Evolutionary conservation across 2,329 filamentous ascomycete genomes (phyloP).

Genomic region (Botrytis cinerea): DNA sequence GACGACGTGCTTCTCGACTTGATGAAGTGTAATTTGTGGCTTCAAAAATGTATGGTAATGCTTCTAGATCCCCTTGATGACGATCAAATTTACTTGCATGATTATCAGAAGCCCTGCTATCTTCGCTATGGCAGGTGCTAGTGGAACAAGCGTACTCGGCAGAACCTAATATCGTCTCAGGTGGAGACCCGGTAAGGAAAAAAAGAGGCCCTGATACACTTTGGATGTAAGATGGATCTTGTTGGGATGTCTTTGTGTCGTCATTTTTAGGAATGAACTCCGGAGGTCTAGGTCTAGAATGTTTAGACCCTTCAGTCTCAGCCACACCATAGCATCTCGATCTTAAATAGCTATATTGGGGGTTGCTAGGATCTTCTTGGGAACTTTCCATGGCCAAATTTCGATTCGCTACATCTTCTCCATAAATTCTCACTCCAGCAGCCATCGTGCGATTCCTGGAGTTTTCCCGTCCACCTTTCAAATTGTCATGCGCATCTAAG

Average conservation of each 20-base stretch:
- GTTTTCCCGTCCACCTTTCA: slow-evolving; percentile 47
- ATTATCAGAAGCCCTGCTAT: background rate
- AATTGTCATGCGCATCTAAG: slow-evolving; percentile 57
- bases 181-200: background rate
- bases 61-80: background rate
- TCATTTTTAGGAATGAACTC: background rate
- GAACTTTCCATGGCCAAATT: slow-evolving; percentile 44
- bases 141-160: background rate
- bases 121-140: background rate
- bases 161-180: background rate
- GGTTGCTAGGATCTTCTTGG: slow-evolving; percentile 28
- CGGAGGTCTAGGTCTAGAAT: slow-evolving; percentile 10
- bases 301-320: slow-evolving; percentile 6
- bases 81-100: background rate
- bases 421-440: slow-evolving; percentile 55
- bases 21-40: background rate
- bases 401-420: slow-evolving; percentile 66
- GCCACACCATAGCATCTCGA: slow-evolving; percentile 24
- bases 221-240: slow-evolving; percentile 9
- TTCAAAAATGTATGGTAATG: background rate
- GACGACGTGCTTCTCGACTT: background rate
- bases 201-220: background rate
- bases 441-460: slow-evolving; percentile 51
- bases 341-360: slow-evolving; percentile 32
- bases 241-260: background rate